phyloP scores from a whole-genome alignment of 345 rosid species.

The Gossypium raimondii region DNA sequence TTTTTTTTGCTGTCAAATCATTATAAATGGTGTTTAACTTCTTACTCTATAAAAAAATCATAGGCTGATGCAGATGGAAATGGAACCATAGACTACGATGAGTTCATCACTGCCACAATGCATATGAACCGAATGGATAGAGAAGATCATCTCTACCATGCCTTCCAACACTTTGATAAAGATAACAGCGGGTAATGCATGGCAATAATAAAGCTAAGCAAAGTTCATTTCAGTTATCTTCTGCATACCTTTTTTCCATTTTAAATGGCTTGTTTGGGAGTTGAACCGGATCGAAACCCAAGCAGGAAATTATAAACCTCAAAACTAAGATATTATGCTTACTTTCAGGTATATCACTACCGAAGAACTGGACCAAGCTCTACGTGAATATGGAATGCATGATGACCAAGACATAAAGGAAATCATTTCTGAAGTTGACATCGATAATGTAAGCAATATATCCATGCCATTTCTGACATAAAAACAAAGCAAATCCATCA shows the following conservation, averaged over 20 bases:
- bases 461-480: background rate
- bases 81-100: constrained; percentile 75
- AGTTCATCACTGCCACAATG: constrained; percentile 80
- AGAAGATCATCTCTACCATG: constrained; percentile 74
- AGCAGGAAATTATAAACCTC: background rate
- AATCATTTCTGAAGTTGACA: constrained; percentile 74
- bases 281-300: too few relatives aligned
- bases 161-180: constrained; percentile 81
- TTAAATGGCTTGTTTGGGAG: too few relatives aligned
- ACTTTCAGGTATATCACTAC: constrained; percentile 55
- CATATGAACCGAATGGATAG: constrained; percentile 68
- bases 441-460: constrained; percentile 53
- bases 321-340: background rate
- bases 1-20: too few relatives aligned
- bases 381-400: constrained; percentile 66
- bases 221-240: background rate
- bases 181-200: constrained; percentile 68
- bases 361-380: constrained; percentile 88
- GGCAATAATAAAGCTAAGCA: background rate
- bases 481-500: background rate
- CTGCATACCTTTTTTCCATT: background rate
- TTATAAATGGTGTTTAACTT: too few relatives aligned
- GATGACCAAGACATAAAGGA: constrained; percentile 74
- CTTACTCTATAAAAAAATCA: too few relatives aligned
- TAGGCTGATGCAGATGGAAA: constrained; percentile 91